A percentile compares a stretch with the other conserved stretches of the same genome.
Evolutionary conservation across 352 stramenopile species (phyloP).

Genomic region (Globisporangium middletonii): DNA sequence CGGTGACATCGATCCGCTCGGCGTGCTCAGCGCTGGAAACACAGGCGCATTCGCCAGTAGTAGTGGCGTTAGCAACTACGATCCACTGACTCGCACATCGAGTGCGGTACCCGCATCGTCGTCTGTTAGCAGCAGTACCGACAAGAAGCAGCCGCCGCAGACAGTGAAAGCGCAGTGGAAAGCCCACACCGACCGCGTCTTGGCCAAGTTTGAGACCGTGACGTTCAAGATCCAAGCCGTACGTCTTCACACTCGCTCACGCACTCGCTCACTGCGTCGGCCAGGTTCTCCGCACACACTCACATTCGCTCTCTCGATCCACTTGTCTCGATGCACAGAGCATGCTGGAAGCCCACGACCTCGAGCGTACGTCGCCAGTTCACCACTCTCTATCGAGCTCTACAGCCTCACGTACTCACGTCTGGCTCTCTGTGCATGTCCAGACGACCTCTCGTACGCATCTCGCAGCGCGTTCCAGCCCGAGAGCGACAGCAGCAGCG

Average conservation of each 20-base stretch:
- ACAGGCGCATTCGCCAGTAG: neutral
- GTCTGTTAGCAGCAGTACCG: neutral
- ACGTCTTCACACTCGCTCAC: constrained; percentile 2
- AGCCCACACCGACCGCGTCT: constrained; percentile 52
- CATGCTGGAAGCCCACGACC: constrained; percentile 69
- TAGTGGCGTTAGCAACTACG: neutral
- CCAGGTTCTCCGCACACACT: neutral
- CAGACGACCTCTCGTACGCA: constrained; percentile 38
- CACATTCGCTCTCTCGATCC: neutral
- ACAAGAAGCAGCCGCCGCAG: constrained; percentile 4
- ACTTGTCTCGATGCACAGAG: constrained; percentile 17
- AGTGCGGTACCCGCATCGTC: neutral
- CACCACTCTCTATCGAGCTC: neutral
- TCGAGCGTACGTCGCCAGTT: constrained; percentile 34
- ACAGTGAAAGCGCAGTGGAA: constrained; percentile 66
- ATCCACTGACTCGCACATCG: neutral
- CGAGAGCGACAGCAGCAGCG: constrained; percentile 26
- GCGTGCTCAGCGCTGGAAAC: constrained; percentile 27
- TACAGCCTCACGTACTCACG: neutral
- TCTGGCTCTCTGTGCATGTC: neutral
- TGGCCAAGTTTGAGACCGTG: constrained; percentile 56
- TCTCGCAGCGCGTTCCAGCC: constrained; percentile 34
- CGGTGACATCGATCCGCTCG: constrained; percentile 66
- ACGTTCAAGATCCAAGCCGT: constrained; percentile 78
- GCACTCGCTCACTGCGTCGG: no score